Percentiles rank a stretch among this genome's conserved stretches.
phyloP scores from a whole-genome alignment of 352 stramenopile species.

The Phytophthora pseudosyringae region DNA sequence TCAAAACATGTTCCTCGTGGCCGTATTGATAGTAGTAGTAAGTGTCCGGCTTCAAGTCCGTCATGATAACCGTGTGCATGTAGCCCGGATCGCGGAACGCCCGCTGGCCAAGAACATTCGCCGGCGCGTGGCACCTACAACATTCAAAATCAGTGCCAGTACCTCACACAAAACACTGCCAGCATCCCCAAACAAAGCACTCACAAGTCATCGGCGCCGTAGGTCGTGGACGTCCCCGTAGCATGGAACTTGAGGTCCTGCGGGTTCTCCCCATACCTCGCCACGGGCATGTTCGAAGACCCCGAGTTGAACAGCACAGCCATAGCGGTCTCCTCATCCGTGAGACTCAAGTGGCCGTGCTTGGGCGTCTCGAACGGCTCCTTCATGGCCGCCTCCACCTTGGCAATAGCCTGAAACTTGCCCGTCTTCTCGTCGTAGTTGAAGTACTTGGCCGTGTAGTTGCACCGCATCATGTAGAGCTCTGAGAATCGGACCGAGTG shows the following conservation, averaged over 20 bases:
- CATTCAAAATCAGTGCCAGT: not conserved
- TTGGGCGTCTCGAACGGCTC: conserved; percentile 66
- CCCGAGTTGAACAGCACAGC: conserved; percentile 78
- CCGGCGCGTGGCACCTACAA: conserved; percentile 63
- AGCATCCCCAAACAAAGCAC: conserved; percentile 1
- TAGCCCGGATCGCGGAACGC: conserved; percentile 65
- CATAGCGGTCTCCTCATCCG: conserved; percentile 57
- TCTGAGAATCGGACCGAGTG: conserved; percentile 64
- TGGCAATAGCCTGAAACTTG: conserved; percentile 36
- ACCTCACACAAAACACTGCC: not conserved
- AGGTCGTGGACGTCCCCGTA: conserved; percentile 60
- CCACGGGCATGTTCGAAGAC: conserved; percentile 48
- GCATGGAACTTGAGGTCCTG: conserved; percentile 30
- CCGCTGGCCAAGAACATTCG: conserved; percentile 46
- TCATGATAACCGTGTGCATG: conserved; percentile 72
- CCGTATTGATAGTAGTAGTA: conserved; percentile 76
- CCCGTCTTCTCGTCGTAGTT: conserved; percentile 35
- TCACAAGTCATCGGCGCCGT: conserved; percentile 62
- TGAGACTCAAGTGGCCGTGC: conserved; percentile 76
- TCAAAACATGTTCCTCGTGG: conserved; percentile 58
- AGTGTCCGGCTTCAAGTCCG: conserved; percentile 40
- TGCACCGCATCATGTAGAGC: conserved; percentile 79
- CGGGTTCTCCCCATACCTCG: conserved; percentile 45
- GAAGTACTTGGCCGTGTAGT: conserved; percentile 71
- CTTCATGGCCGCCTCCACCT: conserved; percentile 51